Evolutionary conservation across 495 filamentous ascomycete species (phyloP).

Genomic region (Pyronema omphalodes): DNA sequence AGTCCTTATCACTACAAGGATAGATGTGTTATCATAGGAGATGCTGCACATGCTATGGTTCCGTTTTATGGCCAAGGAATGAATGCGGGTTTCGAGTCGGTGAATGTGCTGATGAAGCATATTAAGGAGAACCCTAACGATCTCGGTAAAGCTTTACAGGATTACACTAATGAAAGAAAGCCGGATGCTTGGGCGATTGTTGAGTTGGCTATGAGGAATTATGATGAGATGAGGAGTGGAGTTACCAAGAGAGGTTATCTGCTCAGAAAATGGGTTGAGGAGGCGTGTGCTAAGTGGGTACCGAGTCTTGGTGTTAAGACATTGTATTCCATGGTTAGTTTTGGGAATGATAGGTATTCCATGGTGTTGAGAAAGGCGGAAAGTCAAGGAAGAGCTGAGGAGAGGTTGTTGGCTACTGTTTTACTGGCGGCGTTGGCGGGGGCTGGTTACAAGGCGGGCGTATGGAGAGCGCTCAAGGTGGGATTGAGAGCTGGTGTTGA

Average conservation of each 20-base stretch:
- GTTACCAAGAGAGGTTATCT: constrained; percentile 60
- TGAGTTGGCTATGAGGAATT: constrained; percentile 78
- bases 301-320: constrained; percentile 71
- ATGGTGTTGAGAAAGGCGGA: constrained; percentile 52
- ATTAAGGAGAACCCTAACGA: constrained; percentile 26
- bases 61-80: constrained; percentile 87
- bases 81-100: constrained; percentile 73
- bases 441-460: not conserved
- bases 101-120: constrained; percentile 53
- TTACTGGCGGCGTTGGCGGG: constrained; percentile 12
- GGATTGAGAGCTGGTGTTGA: not conserved
- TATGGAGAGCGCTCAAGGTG: not conserved
- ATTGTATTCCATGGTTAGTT: constrained; percentile 83
- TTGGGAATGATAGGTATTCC: constrained; percentile 77
- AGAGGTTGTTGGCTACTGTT: constrained; percentile 22
- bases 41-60: constrained; percentile 94
- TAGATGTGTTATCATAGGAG: constrained; percentile 72
- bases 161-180: constrained; percentile 53
- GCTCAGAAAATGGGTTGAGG: constrained; percentile 68
- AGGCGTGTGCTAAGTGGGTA: constrained; percentile 55
- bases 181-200: constrained; percentile 79
- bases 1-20: constrained; percentile 59
- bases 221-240: constrained; percentile 74
- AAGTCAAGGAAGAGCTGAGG: constrained; percentile 46
- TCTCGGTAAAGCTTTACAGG: constrained; percentile 43